A percentile compares a stretch with the other conserved stretches of the same genome.
Evolutionary conservation across 2,329 filamentous ascomycete genomes (phyloP).

Genomic region (Curvularia verruculosa): DNA sequence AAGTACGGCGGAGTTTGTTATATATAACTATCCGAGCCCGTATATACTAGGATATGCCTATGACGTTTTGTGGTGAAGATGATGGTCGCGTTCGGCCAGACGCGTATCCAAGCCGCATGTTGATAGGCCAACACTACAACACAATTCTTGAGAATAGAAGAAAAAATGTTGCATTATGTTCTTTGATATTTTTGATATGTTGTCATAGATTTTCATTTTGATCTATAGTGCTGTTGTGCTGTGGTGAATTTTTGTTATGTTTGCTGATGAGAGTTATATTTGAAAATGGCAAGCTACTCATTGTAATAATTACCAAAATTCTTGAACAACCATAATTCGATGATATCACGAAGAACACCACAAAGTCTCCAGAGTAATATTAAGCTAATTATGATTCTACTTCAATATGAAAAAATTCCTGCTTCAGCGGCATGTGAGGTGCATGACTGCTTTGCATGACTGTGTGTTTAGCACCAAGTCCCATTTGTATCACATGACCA

Average conservation of each 20-base stretch:
- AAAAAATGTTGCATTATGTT: background rate
- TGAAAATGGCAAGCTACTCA: background rate
- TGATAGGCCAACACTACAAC: background rate
- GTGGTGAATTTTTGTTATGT: background rate
- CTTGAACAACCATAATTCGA: too few relatives aligned
- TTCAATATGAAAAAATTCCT: too few relatives aligned
- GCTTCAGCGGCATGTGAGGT: too few relatives aligned
- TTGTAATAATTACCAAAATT: background rate
- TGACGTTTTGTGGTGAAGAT: background rate
- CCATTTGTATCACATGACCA: too few relatives aligned
- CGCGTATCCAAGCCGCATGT: background rate
- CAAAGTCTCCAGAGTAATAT: too few relatives aligned
- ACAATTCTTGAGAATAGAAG: too few relatives aligned
- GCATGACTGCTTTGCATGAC: too few relatives aligned
- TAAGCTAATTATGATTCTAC: too few relatives aligned
- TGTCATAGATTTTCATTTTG: too few relatives aligned
- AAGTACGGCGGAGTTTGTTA: background rate
- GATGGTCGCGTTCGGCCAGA: background rate
- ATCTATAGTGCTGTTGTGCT: background rate
- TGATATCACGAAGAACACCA: too few relatives aligned
- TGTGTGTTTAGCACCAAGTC: too few relatives aligned
- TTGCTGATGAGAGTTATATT: background rate
- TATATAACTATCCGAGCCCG: background rate
- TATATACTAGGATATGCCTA: background rate
- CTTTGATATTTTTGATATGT: too few relatives aligned